These are phyloP conservation scores for Favolaschia claudopus DNA, from an alignment of 768 basidiomycete genomes.

Conservation along the genomic window DNA sequence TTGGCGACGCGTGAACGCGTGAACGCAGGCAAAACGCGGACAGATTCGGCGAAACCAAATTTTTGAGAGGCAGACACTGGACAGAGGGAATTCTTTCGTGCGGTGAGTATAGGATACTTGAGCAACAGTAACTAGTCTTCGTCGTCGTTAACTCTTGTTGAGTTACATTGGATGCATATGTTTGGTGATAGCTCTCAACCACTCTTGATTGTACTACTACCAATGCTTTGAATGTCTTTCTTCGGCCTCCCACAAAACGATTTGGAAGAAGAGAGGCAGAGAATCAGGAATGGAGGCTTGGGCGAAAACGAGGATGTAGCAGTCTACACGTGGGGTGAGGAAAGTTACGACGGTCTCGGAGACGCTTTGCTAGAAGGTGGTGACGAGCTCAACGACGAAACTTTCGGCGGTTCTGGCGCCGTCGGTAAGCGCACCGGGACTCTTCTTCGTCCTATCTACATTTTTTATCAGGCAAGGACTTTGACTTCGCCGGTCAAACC, in stretches of 20 bases:
- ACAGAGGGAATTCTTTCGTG: too few species aligned
- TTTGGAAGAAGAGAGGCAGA: constrained; percentile 70
- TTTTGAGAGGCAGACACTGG: too few species aligned
- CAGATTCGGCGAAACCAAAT: too few species aligned
- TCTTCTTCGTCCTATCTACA: constrained; percentile 11
- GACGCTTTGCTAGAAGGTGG: constrained; percentile 87
- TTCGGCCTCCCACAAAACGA: constrained; percentile 74
- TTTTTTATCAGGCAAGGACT: constrained; percentile 77
- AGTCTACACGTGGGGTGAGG: constrained; percentile 93
- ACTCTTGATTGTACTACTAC: too few species aligned
- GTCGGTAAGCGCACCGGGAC: constrained; percentile 66
- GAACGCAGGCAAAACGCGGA: too few species aligned
- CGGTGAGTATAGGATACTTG: too few species aligned
- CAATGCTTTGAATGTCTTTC: constrained; percentile 92
- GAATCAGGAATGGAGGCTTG: constrained; percentile 53
- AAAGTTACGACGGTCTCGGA: constrained; percentile 88
- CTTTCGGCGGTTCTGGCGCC: constrained; percentile 77
- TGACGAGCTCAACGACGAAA: constrained; percentile 96
- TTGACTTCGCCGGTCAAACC: constrained; percentile 74
- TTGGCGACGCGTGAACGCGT: too few species aligned
- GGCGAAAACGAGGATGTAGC: constrained; percentile 83
- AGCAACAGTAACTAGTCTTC: too few species aligned
- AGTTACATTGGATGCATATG: too few species aligned
- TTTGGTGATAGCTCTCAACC: too few species aligned
- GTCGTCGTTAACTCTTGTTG: too few species aligned